Evolutionary conservation across 1,139 yeast genomes (phyloP).

Genomic region (Arxiozyma bovina): DNA sequence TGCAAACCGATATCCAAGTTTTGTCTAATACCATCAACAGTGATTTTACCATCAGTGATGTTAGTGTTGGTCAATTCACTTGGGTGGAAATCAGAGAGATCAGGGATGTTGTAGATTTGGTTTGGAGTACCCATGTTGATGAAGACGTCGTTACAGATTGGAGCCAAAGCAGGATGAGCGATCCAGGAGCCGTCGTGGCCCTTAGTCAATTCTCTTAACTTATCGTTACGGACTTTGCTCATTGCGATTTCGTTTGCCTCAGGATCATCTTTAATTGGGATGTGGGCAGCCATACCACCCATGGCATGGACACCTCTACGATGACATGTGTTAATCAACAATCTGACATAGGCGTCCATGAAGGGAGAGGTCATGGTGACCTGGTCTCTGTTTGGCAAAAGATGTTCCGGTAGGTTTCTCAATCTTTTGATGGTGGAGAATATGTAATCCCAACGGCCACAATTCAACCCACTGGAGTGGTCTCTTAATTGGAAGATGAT

Average conservation of each 20-base stretch:
- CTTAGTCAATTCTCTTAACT: slow-evolving; percentile 60
- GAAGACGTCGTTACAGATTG: slow-evolving; percentile 66
- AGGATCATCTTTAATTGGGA: slow-evolving; percentile 61
- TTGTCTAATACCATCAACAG: slow-evolving; percentile 60
- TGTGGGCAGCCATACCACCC: slow-evolving; percentile 86
- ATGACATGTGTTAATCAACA: slow-evolving; percentile 60
- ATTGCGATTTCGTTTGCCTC: slow-evolving; percentile 53
- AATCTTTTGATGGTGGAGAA: slow-evolving; percentile 59
- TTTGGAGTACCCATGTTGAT: slow-evolving; percentile 76
- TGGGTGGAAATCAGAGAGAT: slow-evolving; percentile 26
- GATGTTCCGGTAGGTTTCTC: slow-evolving; percentile 49
- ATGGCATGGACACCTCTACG: slow-evolving; percentile 67
- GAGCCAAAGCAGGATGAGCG: slow-evolving; percentile 75
- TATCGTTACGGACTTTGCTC: slow-evolving; percentile 59
- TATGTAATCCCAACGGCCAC: slow-evolving; percentile 74
- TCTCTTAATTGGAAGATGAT: slow-evolving; percentile 58
- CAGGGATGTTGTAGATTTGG: slow-evolving; percentile 51
- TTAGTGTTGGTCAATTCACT: slow-evolving; percentile 57
- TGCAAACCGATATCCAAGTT: slow-evolving; percentile 68
- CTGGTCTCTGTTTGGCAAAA: slow-evolving; percentile 61
- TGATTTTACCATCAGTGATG: slow-evolving; percentile 51
- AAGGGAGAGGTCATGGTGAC: slow-evolving; percentile 75
- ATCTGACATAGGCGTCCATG: slow-evolving; percentile 63
- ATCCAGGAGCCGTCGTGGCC: slow-evolving; percentile 88
- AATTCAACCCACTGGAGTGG: slow-evolving; percentile 61